Conservation (phyloP, 345 rosid species). For the Carallia pectinifolia region DNA sequence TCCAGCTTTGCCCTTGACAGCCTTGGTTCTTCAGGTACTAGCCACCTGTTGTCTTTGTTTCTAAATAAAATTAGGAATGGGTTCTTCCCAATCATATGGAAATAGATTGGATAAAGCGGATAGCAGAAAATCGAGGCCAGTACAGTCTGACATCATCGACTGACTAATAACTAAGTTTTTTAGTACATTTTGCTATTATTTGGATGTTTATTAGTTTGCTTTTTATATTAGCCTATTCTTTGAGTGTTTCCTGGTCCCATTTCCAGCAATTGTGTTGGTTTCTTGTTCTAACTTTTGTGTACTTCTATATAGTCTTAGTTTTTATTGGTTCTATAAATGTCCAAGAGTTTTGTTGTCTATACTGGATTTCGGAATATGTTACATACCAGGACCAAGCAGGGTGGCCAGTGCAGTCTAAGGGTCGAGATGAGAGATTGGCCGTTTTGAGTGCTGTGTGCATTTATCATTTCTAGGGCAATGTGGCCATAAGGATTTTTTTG, state of each 20-base stretch:
- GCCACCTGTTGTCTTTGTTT: slow-evolving; percentile 5
- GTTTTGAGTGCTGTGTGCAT: no score
- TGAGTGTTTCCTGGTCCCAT: no score
- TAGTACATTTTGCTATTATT: neutral
- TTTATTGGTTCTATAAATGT: neutral
- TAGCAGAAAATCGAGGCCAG: no score
- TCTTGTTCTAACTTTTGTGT: no score
- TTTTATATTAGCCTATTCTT: neutral
- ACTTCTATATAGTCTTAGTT: no score
- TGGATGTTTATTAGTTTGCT: neutral
- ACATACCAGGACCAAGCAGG: neutral
- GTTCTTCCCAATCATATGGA: no score
- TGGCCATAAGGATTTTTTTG: neutral
- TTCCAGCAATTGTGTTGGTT: no score
- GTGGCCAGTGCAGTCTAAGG: neutral
- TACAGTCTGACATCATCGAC: neutral
- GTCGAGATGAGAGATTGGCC: neutral
- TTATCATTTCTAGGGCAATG: neutral
- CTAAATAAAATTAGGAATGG: no score
- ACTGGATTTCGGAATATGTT: neutral
- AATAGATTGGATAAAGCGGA: no score
- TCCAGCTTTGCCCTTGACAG: slow-evolving; percentile 74
- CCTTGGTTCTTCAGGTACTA: slow-evolving; percentile 83
- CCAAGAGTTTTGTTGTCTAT: no score
- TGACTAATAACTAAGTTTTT: neutral